Base-by-base conservation (phyloP, 352 stramenopile genomes). In the Phytophthora uliginosa region DNA sequence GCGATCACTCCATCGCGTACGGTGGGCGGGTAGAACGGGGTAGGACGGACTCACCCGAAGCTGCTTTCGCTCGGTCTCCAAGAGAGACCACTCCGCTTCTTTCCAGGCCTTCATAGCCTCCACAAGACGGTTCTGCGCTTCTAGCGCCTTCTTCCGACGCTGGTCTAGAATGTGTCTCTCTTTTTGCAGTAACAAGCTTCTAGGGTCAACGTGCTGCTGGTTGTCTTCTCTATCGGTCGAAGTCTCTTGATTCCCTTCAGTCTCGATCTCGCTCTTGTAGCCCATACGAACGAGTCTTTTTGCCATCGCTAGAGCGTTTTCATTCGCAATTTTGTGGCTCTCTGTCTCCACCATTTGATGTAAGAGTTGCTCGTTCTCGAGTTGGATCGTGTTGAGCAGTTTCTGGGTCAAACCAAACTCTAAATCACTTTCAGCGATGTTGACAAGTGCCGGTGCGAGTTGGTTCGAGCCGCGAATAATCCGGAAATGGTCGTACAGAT, bases 401-500 rank as follows among this genome's bases (percentile, higher is more conserved):
- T 78, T 69, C 7, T 73, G 75, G 0, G 78, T 86, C 13, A 90
- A 67, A 0, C 83, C 83, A 65, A 85, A 91, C 57, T 94, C 88
- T 4, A 95, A 26, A 62, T 96, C 89, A 10, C 71, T 91, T 50
- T 84, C 75, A 2, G 74, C 67, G 45, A 96, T 83, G 36, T 80
- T 77, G 1, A 89, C 71, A 7, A 96, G 72, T 5, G 82, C 85
- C 8, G 84, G 74, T 0, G 87, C 86, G 7, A 96, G 77, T 45
- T 88, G 65, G 4, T 76, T 58, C 0, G 85, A 81, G 0, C 86
- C 84, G 15, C 87, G 81, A 48, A 92, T 75, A 22, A 96, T 95
- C 7, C 89, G 88, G 56, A 96, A 96, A 74, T 95, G 89, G 13
- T 90, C 85, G 33, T 85, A 85, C 10, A 95, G 63, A 60, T 96